phyloP scores from a whole-genome alignment of 306 rosid genomes.

The Cicer judaicum region DNA sequence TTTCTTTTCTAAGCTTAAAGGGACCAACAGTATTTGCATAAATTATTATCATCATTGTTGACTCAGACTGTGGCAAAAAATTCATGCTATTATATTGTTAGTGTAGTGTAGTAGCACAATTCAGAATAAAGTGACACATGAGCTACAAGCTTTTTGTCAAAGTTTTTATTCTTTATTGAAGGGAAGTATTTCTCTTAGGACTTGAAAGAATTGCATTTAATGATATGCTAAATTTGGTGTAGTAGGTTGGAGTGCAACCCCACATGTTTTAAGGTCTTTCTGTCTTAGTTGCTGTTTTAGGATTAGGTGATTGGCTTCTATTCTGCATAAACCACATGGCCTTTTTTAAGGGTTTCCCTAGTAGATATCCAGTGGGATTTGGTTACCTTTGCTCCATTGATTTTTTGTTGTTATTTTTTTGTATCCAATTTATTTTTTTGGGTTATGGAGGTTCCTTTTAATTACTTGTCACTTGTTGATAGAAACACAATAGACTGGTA shows the following conservation, averaged over 20 bases:
- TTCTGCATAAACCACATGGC: not conserved
- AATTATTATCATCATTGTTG: constrained; percentile 18
- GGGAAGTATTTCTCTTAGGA: constrained; percentile 33
- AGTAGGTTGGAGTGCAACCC: constrained; percentile 5
- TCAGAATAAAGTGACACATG: not conserved
- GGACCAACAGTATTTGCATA: constrained; percentile 9
- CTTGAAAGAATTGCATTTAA: constrained; percentile 17
- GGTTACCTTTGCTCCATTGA: not conserved
- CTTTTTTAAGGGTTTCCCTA: not conserved
- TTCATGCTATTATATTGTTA: constrained; percentile 20
- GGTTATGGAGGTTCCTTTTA: not conserved
- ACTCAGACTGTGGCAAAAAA: constrained; percentile 7
- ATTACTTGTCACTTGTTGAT: constrained; percentile 6
- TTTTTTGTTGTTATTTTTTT: not conserved
- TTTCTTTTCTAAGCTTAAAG: constrained; percentile 12
- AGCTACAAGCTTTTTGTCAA: not conserved
- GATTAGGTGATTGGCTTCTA: constrained; percentile 2
- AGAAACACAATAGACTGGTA: not conserved
- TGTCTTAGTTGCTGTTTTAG: constrained; percentile 19
- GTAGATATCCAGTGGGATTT: not conserved
- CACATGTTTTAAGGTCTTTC: not conserved
- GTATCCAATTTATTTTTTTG: not conserved
- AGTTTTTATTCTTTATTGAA: constrained; percentile 33
- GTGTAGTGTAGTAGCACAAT: not conserved
- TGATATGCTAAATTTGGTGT: constrained; percentile 6